Base-by-base conservation (phyloP, 192 early-diverging fungal species). In the Gamsiella multidivaricata region DNA sequence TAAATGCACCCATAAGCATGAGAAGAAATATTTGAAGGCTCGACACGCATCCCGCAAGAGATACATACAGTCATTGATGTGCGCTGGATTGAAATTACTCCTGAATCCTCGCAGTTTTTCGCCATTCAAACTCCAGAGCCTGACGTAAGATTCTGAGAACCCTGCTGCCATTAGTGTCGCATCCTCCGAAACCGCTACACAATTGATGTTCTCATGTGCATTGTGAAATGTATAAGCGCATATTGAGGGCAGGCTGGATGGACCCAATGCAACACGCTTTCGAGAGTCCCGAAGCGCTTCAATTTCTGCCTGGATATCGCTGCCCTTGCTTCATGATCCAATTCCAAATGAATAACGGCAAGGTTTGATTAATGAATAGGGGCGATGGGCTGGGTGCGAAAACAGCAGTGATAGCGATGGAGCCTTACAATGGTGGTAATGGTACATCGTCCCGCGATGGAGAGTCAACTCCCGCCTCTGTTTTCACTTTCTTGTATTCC, bases 191-290 rank as follows among this genome's bases (percentile, higher is more conserved):
- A 95, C 81, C 1, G 87, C 71, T n/a, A 96, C 62, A 70, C 95
- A 97, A 62, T 92, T 98, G 63, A 98, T 79, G 43, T 88, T 91
- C 82, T 91, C 88, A 76, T 92, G 84, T 17, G 94, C 93, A 79
- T 99, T 99, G 80, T 97, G 95, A 70, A 98, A 93, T 29, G 96
- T 99, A 80, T 94, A 98, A 68, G 91, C 94, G 82, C 95, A 96
- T 32, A 98, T 87, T 20, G 94, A 96, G 15, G 96, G 94, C 26
- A 95, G 81, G 12, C 91, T 87, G 5, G 88, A 82, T 2, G 82
- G 78, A 7, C 86, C 83, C n/a, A 96, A 63, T 9, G 84, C 76
- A 20, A 94, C 84, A 41, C 92, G 89, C 46, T 95, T 93, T 61
- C 89, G 83, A 10, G 92, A 65, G 41, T 98, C 94, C 54, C 90